phyloP scores from a whole-genome alignment of 2,329 filamentous ascomycete species.

The Pseudocercospora fuligena region DNA sequence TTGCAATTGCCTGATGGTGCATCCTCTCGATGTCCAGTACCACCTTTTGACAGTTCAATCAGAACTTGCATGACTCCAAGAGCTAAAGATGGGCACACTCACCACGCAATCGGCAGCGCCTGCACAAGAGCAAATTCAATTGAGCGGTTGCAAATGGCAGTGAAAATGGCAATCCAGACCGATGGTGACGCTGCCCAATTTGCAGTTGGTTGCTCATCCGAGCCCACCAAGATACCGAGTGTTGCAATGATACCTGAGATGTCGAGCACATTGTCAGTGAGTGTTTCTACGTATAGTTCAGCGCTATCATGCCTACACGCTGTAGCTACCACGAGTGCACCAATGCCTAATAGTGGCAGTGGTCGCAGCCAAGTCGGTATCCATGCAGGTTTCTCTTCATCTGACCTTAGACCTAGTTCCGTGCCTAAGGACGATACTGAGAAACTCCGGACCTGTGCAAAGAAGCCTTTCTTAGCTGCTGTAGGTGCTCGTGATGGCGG shows the following conservation, averaged over 20 bases:
- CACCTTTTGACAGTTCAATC: too few species aligned
- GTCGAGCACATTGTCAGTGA: too few species aligned
- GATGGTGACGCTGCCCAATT: conserved; percentile 16
- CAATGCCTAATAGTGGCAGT: neutral
- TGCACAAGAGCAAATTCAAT: conserved; percentile 17
- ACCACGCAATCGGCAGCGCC: conserved; percentile 20
- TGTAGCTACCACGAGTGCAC: neutral
- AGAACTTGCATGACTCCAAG: too few species aligned
- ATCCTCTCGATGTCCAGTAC: conserved; percentile 10
- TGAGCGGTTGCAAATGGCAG: conserved; percentile 16
- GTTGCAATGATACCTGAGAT: conserved; percentile 14
- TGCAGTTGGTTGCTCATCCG: conserved; percentile 12
- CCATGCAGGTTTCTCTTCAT: conserved; percentile 4
- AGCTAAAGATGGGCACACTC: too few species aligned
- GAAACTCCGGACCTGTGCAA: conserved; percentile 3
- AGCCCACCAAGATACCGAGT: conserved; percentile 15
- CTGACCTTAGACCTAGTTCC: neutral
- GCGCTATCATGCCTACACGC: too few species aligned
- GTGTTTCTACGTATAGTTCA: too few species aligned
- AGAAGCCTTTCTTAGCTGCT: neutral
- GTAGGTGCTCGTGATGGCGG: neutral
- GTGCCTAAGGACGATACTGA: neutral
- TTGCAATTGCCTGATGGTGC: conserved; percentile 14
- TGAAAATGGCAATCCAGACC: conserved; percentile 19
- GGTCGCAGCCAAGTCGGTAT: conserved; percentile 4